Evolutionary conservation across 129 eudicot species (phyloP).

Genomic region (Deinandra increscens): DNA sequence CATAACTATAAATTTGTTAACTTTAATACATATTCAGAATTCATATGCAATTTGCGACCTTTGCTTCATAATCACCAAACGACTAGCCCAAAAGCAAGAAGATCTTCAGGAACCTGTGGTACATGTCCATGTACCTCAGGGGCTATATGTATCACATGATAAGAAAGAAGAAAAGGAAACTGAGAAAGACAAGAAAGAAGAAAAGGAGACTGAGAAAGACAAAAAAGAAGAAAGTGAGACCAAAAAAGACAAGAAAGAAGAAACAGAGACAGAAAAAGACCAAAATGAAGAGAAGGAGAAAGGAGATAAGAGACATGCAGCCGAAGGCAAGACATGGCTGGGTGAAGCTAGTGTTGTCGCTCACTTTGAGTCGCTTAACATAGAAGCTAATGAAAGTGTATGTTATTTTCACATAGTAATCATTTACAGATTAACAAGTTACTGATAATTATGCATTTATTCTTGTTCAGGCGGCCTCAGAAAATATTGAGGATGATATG

Average conservation of each 20-base stretch:
- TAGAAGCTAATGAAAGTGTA: conserved; percentile 72
- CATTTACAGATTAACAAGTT: conserved; percentile 11
- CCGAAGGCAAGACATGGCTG: conserved; percentile 72
- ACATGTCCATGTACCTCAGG: conserved; percentile 51
- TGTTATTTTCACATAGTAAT: conserved; percentile 20
- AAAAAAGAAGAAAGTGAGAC: conserved; percentile 37
- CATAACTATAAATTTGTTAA: background rate
- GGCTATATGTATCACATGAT: conserved; percentile 57
- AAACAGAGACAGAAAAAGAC: background rate
- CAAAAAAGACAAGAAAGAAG: conserved; percentile 47
- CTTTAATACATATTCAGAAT: conserved; percentile 52
- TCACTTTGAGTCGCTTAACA: conserved; percentile 68
- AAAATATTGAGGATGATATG: conserved; percentile 56
- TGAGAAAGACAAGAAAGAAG: background rate
- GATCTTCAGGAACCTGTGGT: conserved; percentile 43
- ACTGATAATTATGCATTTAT: conserved; percentile 11
- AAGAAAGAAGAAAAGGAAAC: conserved; percentile 36
- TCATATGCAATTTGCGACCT: conserved; percentile 84
- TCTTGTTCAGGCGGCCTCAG: conserved; percentile 47
- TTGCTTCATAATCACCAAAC: conserved; percentile 60
- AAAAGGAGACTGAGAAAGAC: conserved; percentile 42
- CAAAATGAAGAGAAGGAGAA: conserved; percentile 22
- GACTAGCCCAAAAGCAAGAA: conserved; percentile 56
- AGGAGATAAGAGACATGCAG: conserved; percentile 46
- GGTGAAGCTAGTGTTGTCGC: conserved; percentile 65